Evolutionary conservation across 805 yeast species (phyloP), one percentile per base, ranked within the genome.

Genomic region (Ogataea populi-albae): DNA sequence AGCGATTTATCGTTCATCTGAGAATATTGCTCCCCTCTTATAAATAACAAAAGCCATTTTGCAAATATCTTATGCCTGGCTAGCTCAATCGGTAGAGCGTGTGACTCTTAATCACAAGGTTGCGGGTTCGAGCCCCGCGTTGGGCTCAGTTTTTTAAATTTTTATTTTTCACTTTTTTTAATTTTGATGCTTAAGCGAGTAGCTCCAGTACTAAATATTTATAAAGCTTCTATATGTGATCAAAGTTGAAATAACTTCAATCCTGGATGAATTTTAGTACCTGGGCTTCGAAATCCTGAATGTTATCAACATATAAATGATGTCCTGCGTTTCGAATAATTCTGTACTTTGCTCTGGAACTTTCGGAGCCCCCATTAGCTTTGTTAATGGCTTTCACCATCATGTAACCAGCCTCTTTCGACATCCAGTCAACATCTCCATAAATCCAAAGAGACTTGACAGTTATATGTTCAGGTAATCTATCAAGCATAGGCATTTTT

Each of bases 401-500:
- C 24, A 68, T 62, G 25, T 62, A 53, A 3, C 87, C 87, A 9
- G 81, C 83, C 30, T 65, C 68, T 35, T 67, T 73, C 41, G 75
- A 74, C 86, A 80, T 80, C 87, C 87, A 80, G 54, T 80, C 87
- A 24, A 58, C 62, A 40, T 79, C 85, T 7, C 87, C 87, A 48
- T 80, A 80, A 17, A 79, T 43, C 80, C 83, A 77, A 20, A 77
- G 54, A 1, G 77, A 65, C 3, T 77, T 77, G 11, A 73, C 43
- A 12, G 47, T 41, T 1, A 61, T 34, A 32, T 68, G 57, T 30
- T 45, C 61, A 11, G 66, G 77, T 46, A 69, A 57, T 47, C 86
- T 65, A 43, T 74, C 79, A 21, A 74, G 44, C 28, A 80, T 55
- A 3, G 87, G 86, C 25, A 74, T 54, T 44, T 72, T 68, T 0